A percentile compares a stretch with the other conserved stretches of the same genome.
Evolutionary conservation across 2,329 filamentous ascomycete species (phyloP).

Genomic region (Sporothrix humicola): DNA sequence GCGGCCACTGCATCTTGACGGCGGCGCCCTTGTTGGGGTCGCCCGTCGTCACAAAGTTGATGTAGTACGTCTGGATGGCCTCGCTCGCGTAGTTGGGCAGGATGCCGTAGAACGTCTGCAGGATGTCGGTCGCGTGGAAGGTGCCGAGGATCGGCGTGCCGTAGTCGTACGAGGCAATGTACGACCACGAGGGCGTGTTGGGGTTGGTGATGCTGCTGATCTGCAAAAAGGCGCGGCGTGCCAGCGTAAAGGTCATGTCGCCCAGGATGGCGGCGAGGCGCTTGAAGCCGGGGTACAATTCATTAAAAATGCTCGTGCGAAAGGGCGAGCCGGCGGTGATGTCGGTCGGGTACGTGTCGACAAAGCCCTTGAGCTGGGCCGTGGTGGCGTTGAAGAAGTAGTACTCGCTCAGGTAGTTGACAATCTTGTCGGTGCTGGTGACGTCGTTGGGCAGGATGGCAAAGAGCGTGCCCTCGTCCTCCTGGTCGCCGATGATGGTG

Average conservation of each 20-base stretch:
- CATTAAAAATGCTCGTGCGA: conserved; percentile 69
- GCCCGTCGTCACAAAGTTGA: conserved; percentile 71
- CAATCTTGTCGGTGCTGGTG: conserved; percentile 62
- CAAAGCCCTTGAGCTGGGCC: conserved; percentile 59
- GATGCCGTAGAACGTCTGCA: conserved; percentile 72
- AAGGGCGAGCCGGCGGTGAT: conserved; percentile 71
- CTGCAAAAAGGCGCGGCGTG: conserved; percentile 68
- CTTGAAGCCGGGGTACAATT: conserved; percentile 78
- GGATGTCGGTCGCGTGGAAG: conserved; percentile 72
- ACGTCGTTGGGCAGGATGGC: conserved; percentile 72
- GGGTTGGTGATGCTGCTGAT: conserved; percentile 55
- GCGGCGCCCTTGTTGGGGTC: conserved; percentile 67
- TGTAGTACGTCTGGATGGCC: conserved; percentile 71
- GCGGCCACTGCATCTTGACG: conserved; percentile 52
- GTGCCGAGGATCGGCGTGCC: conserved; percentile 76
- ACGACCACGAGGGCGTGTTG: conserved; percentile 71
- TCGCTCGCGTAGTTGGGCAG: conserved; percentile 65
- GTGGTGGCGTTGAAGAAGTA: conserved; percentile 65
- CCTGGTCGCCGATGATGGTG: conserved; percentile 71
- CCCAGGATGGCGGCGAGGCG: conserved; percentile 76
- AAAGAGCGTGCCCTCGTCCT: conserved; percentile 81
- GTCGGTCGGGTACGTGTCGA: conserved; percentile 66
- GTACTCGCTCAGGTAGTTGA: conserved; percentile 64
- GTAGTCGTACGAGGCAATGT: conserved; percentile 73
- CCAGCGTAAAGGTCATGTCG: conserved; percentile 75